A percentile compares a stretch with the other conserved stretches of the same genome.
These are phyloP conservation scores for Mucor circinelloides DNA, from an alignment of 371 early-diverging fungal species.

Conservation along the genomic window DNA sequence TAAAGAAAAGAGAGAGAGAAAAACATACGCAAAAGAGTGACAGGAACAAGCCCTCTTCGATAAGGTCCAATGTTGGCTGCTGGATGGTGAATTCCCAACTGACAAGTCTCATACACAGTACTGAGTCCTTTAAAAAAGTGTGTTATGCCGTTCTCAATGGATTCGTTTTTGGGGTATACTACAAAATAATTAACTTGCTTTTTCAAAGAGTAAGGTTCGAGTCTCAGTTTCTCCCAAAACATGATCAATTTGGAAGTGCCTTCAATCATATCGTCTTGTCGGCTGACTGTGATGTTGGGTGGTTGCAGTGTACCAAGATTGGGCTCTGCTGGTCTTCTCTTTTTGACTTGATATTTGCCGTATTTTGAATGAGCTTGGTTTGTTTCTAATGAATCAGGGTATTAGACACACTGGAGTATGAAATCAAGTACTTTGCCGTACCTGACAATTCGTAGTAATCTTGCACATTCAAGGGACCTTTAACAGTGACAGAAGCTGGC, in stretches of 20 bases:
- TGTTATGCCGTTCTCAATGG: constrained; percentile 40
- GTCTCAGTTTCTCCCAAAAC: constrained; percentile 66
- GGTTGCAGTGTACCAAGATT: constrained; percentile 50
- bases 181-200: constrained; percentile 62
- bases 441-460: constrained; percentile 53
- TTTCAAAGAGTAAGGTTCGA: constrained; percentile 59
- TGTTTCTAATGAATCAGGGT: constrained; percentile 33
- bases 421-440: constrained; percentile 11
- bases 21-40: constrained; percentile 49
- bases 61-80: constrained; percentile 47
- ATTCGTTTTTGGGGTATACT: constrained; percentile 54
- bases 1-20: no score
- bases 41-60: constrained; percentile 55
- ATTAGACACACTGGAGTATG: no score
- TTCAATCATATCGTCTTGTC: constrained; percentile 63
- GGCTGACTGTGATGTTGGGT: constrained; percentile 59
- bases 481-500: constrained; percentile 44
- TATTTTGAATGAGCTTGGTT: constrained; percentile 64
- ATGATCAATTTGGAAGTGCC: constrained; percentile 56
- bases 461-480: constrained; percentile 52
- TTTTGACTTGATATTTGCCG: constrained; percentile 67
- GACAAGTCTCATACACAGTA: constrained; percentile 55
- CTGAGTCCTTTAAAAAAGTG: constrained; percentile 61
- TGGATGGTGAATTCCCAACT: constrained; percentile 57
- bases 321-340: constrained; percentile 60